These are phyloP conservation scores for Trapa bicornis DNA, from an alignment of 345 rosid genomes.

Conservation along the genomic window DNA sequence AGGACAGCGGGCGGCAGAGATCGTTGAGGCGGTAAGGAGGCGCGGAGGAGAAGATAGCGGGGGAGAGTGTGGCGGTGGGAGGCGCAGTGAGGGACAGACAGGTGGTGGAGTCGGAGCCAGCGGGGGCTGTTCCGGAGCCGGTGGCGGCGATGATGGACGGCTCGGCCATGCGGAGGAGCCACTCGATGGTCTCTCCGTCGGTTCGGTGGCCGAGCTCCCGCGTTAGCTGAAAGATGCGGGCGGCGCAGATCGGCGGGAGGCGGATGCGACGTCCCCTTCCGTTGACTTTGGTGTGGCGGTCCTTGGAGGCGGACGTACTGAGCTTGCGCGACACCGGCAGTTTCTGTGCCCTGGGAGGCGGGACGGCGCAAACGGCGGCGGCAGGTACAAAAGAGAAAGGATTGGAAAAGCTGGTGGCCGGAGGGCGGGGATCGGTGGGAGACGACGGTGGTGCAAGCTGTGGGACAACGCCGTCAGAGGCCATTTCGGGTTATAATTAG, in stretches of 20 bases:
- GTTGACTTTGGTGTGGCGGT: slow-evolving; percentile 17
- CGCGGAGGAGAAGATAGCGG: slow-evolving; percentile 12
- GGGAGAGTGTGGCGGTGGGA: not conserved
- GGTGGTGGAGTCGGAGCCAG: slow-evolving; percentile 17
- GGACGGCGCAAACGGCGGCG: not conserved
- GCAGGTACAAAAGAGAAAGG: not conserved
- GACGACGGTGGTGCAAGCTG: not conserved
- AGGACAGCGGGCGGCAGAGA: slow-evolving; percentile 15
- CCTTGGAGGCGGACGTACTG: slow-evolving; percentile 5
- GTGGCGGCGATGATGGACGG: slow-evolving; percentile 15
- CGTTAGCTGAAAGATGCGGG: slow-evolving; percentile 20
- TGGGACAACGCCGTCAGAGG: not conserved
- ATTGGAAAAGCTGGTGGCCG: not conserved
- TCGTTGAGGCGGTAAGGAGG: slow-evolving; percentile 15
- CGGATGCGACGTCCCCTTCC: slow-evolving; percentile 16
- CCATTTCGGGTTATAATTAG: not conserved
- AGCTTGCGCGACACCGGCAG: slow-evolving; percentile 3
- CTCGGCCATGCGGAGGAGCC: slow-evolving; percentile 21
- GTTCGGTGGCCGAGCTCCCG: slow-evolving; percentile 15
- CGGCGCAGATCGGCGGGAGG: slow-evolving; percentile 8
- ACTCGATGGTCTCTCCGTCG: slow-evolving; percentile 21
- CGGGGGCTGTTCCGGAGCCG: slow-evolving; percentile 21
- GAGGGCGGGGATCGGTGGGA: not conserved
- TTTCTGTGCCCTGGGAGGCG: not conserved
- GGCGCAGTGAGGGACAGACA: slow-evolving; percentile 15